Evolutionary conservation across 768 basidiomycete genomes (phyloP).

Genomic region (Boletus insuetus): DNA sequence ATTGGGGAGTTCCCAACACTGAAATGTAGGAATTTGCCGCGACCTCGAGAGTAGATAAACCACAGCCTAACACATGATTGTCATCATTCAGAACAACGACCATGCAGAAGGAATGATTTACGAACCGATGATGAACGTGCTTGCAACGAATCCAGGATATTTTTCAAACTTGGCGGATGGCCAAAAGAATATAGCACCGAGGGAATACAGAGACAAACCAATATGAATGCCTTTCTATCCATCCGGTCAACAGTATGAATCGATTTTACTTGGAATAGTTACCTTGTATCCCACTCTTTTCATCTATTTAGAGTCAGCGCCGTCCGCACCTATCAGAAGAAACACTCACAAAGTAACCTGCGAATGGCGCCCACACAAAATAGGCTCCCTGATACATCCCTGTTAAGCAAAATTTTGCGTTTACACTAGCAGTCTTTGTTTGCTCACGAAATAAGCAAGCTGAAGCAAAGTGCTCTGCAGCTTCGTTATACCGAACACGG

Average conservation of each 20-base stretch:
- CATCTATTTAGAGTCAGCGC: constrained; percentile 41
- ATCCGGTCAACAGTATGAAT: not conserved
- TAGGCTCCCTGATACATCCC: constrained; percentile 49
- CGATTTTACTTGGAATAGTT: not conserved
- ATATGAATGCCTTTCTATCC: constrained; percentile 58
- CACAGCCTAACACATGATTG: constrained; percentile 44
- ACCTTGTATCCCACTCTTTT: constrained; percentile 65
- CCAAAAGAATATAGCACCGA: constrained; percentile 79
- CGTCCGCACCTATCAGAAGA: not conserved
- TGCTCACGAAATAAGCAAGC: constrained; percentile 62
- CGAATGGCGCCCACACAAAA: constrained; percentile 56
- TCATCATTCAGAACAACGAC: not conserved
- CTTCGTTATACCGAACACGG: constrained; percentile 62
- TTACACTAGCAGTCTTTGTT: not conserved
- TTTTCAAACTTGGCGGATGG: constrained; percentile 64
- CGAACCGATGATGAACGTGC: constrained; percentile 66
- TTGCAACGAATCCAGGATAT: constrained; percentile 73
- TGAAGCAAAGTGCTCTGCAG: constrained; percentile 74
- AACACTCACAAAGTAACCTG: constrained; percentile 51
- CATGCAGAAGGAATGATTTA: not conserved
- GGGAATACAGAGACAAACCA: constrained; percentile 55
- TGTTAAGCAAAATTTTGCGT: not conserved
- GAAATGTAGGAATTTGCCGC: constrained; percentile 81
- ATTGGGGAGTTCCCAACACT: constrained; percentile 62
- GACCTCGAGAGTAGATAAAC: constrained; percentile 64